These are phyloP conservation scores for Aspergillus nidulans DNA, from an alignment of 495 filamentous ascomycete species.

Conservation along the genomic window DNA sequence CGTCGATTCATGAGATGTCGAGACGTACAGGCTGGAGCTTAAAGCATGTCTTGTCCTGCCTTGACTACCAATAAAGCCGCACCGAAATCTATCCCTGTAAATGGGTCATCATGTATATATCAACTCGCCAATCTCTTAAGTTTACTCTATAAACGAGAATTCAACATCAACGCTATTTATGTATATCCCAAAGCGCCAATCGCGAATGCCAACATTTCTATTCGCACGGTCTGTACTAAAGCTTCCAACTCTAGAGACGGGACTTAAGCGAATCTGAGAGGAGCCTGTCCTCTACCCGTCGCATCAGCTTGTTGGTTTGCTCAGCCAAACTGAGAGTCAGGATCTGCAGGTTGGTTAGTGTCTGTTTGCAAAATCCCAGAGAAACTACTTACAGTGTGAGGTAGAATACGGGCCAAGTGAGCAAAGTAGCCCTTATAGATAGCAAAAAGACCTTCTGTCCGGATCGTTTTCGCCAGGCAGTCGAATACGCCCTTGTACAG, in stretches of 20 bases:
- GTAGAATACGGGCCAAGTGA: constrained; percentile 88
- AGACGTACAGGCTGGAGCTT: not conserved
- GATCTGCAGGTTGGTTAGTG: constrained; percentile 46
- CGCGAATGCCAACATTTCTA: not conserved
- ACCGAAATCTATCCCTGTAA: not conserved
- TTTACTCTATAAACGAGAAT: constrained; percentile 10
- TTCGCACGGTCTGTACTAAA: not conserved
- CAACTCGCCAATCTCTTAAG: constrained; percentile 14
- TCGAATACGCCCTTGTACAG: constrained; percentile 90
- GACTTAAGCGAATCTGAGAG: constrained; percentile 47
- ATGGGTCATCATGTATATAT: not conserved
- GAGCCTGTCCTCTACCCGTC: constrained; percentile 68
- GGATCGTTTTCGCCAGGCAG: constrained; percentile 84
- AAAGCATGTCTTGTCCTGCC: constrained; percentile 1
- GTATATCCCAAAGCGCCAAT: constrained; percentile 9
- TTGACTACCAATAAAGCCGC: not conserved
- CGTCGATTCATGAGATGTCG: too few species aligned
- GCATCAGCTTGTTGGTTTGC: constrained; percentile 91
- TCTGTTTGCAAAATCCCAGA: not conserved
- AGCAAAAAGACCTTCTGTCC: constrained; percentile 84
- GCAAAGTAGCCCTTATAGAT: constrained; percentile 99
- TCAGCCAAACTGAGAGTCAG: constrained; percentile 90
- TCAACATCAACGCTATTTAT: constrained; percentile 20
- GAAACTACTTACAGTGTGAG: constrained; percentile 68
- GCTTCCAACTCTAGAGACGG: constrained; percentile 32